Evolutionary conservation across 208 protist species (phyloP).

Genomic region (Trypanosoma vivax): DNA sequence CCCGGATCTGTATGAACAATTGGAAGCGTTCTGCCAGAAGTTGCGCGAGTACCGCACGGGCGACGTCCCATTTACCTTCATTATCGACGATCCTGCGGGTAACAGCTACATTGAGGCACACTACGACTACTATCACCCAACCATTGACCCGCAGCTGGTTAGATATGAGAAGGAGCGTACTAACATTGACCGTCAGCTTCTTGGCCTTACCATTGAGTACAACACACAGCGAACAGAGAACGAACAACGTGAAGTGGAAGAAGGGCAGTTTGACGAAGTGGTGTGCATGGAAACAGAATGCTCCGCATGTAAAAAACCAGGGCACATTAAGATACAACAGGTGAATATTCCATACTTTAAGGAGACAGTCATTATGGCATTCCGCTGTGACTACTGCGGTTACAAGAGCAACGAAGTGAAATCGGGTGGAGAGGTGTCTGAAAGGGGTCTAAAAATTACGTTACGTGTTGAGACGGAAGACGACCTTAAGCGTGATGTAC

Average conservation of each 20-base stretch:
- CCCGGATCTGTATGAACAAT: slow-evolving; percentile 74
- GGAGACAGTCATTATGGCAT: slow-evolving; percentile 92
- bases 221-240: slow-evolving; percentile 73
- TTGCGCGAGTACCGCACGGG: slow-evolving; percentile 53
- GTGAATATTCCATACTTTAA: slow-evolving; percentile 94
- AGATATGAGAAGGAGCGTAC: slow-evolving; percentile 82
- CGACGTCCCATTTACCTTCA: slow-evolving; percentile 86
- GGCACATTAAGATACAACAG: slow-evolving; percentile 77
- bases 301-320: slow-evolving; percentile 59
- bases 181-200: slow-evolving; percentile 80
- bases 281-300: slow-evolving; percentile 65
- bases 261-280: slow-evolving; percentile 69
- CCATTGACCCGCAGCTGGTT: slow-evolving; percentile 76
- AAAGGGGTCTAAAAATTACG: slow-evolving; percentile 63
- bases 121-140: slow-evolving; percentile 88
- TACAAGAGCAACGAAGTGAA: slow-evolving; percentile 94
- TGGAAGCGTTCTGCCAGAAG: slow-evolving; percentile 74
- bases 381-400: slow-evolving; percentile 90
- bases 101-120: slow-evolving; percentile 92
- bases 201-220: slow-evolving; percentile 83
- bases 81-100: slow-evolving; percentile 88
- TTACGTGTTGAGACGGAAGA: slow-evolving; percentile 62
- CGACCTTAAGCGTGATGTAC: slow-evolving; percentile 92
- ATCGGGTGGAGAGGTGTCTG: slow-evolving; percentile 76
- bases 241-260: slow-evolving; percentile 70